phyloP scores from a whole-genome alignment of 148 eudicot species.

The Chenopodium formosanum region DNA sequence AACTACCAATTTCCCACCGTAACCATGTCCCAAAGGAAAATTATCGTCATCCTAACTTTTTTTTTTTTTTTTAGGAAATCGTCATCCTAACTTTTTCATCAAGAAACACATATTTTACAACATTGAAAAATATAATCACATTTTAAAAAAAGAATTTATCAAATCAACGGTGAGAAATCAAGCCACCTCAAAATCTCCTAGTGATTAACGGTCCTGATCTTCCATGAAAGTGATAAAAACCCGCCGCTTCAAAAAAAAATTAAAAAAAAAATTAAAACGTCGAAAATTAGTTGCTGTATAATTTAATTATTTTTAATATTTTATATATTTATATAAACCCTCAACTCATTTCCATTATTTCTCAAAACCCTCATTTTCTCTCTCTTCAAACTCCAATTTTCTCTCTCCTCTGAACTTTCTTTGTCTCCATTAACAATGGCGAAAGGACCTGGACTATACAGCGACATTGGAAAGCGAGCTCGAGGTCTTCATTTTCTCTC shows the following conservation, averaged over 20 bases:
- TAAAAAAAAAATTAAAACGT: not conserved
- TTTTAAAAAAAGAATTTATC: not conserved
- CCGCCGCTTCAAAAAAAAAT: not conserved
- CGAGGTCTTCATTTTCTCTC: conserved; percentile 43
- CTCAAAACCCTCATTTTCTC: not conserved
- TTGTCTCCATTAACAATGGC: conserved; percentile 39
- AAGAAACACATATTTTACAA: not conserved
- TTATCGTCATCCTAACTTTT: not conserved
- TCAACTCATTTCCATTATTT: not conserved
- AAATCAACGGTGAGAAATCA: not conserved
- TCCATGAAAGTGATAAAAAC: not conserved
- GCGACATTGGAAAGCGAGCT: conserved; percentile 67
- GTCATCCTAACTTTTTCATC: not conserved
- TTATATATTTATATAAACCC: conserved; percentile 6
- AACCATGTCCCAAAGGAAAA: not conserved
- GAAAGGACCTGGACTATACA: conserved; percentile 87
- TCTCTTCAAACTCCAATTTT: not conserved
- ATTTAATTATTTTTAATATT: too few relatives aligned
- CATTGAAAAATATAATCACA: not conserved
- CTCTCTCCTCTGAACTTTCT: conserved; percentile 12
- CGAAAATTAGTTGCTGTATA: conserved; percentile 6
- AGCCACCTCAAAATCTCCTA: not conserved
- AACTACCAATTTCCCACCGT: not conserved
- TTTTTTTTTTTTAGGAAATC: not conserved
- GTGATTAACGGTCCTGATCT: not conserved